Conservation (phyloP, 2,329 filamentous ascomycete genomes). For the Apiospora arundinis region DNA sequence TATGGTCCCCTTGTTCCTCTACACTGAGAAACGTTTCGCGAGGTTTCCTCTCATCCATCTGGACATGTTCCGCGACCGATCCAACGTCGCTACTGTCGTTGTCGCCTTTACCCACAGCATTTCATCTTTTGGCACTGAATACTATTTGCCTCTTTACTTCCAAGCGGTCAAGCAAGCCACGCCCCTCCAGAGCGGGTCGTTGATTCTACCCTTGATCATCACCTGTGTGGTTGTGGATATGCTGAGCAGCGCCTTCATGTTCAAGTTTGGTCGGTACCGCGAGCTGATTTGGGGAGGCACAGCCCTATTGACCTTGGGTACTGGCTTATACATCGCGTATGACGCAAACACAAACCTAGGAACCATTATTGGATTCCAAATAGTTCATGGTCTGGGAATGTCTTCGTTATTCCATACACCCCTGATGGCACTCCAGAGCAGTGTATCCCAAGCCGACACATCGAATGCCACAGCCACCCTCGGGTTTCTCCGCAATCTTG, state of each 20-base stretch:
- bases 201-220: constrained; percentile 64
- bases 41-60: constrained; percentile 47
- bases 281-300: constrained; percentile 68
- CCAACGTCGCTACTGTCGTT: constrained; percentile 27
- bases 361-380: constrained; percentile 65
- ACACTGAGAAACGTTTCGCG: constrained; percentile 59
- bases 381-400: constrained; percentile 66
- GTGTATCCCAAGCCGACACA: constrained; percentile 46
- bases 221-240: constrained; percentile 68
- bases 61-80: constrained; percentile 28
- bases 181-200: constrained; percentile 62
- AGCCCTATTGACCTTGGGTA: constrained; percentile 62
- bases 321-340: constrained; percentile 61
- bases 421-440: constrained; percentile 68
- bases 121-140: constrained; percentile 26
- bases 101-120: constrained; percentile 30
- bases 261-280: constrained; percentile 63
- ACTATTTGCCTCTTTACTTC: constrained; percentile 51
- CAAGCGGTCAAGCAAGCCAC: constrained; percentile 59
- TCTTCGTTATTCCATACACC: constrained; percentile 70
- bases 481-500: constrained; percentile 71
- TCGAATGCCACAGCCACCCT: constrained; percentile 69
- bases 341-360: constrained; percentile 53
- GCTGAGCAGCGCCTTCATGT: constrained; percentile 57
- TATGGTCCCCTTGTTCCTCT: constrained; percentile 57